Evolutionary conservation across 768 basidiomycete species (phyloP), one percentile per base, ranked within the genome.

Genomic region (Agaricus subrufescens): DNA sequence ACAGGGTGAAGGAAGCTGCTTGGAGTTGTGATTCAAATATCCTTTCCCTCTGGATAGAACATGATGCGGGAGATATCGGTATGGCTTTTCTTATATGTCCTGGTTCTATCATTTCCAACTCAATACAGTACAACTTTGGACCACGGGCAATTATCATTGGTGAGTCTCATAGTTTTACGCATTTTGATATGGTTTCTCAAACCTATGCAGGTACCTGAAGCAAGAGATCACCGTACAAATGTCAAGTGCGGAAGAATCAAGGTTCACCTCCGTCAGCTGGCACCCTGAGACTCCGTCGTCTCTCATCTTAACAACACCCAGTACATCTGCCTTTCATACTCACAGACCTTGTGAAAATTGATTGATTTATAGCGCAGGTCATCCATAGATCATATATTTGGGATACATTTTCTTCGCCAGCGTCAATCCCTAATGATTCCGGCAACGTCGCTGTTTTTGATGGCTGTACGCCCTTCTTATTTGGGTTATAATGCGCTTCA

Each of bases 61-160:
- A 78, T 30, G 75, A 82, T 37, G 73, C 76, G 8, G 80, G 79
- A 2, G 91, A 98, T 69, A 72, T 86, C 50, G 86, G 91, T 91
- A 63, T 67, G 84, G 72, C 38, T 23, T 19, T 30, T 46, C 6
- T 29, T 12, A 3, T 9, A 26, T 15, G 19, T 14, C 7, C 44
- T 2, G 26, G 6, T 2, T 39, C 15, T 12, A 15, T 19, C 40
- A 14, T 14, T 2, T 14, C n/a, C 10, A 23, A 39, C 60, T 25
- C 19, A 51, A 55, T 51, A 40, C 66, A 87, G 92, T 98, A 15
- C 97, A 99, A 72, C 73, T 98, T 0, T 99, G 94, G 94, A 89
- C 92, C 1, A 91, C 80, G 6, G 86, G 90, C 30, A 99, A 99
- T 66, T 98, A 97, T 68, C 87, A 98, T 66, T 98, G 97, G 93